Evolutionary conservation across 2,329 filamentous ascomycete genomes (phyloP).

Genomic region (Cercospora zeae-maydis): DNA sequence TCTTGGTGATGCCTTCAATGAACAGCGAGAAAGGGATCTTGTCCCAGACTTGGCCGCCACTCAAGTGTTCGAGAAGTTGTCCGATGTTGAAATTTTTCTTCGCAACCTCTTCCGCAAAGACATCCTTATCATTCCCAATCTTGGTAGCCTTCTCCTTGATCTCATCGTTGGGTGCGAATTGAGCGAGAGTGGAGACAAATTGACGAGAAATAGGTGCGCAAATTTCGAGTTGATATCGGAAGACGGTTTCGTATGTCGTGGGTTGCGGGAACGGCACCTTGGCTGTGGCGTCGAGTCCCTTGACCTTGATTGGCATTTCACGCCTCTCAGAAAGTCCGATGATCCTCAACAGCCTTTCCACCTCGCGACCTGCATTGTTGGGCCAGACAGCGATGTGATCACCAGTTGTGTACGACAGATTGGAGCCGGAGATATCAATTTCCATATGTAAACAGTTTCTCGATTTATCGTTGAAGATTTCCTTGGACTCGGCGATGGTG

Average conservation of each 20-base stretch:
- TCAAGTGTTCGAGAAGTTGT: conserved; percentile 70
- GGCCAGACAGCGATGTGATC: conserved; percentile 98
- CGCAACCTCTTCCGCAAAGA: conserved; percentile 83
- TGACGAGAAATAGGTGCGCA: conserved; percentile 94
- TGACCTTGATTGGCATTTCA: conserved; percentile 79
- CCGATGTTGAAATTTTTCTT: conserved; percentile 85
- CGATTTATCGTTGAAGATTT: conserved; percentile 84
- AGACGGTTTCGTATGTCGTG: conserved; percentile 89
- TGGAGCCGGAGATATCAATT: conserved; percentile 83
- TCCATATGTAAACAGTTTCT: conserved; percentile 97
- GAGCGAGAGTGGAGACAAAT: conserved; percentile 79
- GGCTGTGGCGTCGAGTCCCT: conserved; percentile 87
- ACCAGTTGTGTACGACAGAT: conserved; percentile 89
- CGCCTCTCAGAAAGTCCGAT: conserved; percentile 74
- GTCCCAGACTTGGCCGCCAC: conserved; percentile 71
- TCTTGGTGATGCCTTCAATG: conserved; percentile 88
- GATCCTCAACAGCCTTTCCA: conserved; percentile 80
- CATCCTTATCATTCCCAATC: conserved; percentile 89
- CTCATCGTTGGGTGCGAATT: conserved; percentile 82
- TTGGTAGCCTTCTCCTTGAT: conserved; percentile 84
- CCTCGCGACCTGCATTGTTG: conserved; percentile 87
- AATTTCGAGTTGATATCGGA: conserved; percentile 96
- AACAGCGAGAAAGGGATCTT: conserved; percentile 90
- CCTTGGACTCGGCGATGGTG: conserved; percentile 83
- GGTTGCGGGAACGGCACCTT: conserved; percentile 97